Evolutionary conservation across 2,329 filamentous ascomycete species (phyloP).

Genomic region (Hypoxylon sp.): DNA sequence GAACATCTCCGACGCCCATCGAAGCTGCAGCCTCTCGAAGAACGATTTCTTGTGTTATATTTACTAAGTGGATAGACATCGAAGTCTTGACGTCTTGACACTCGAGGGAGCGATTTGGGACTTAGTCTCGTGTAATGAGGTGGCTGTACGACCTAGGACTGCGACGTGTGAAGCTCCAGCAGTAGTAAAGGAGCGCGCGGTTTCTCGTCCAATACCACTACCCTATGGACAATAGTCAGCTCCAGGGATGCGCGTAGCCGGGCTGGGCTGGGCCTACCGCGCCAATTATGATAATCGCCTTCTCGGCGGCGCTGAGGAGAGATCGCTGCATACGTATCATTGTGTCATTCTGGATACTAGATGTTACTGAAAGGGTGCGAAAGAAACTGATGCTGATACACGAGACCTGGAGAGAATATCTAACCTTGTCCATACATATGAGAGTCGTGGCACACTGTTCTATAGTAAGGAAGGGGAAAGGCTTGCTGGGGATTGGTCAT

Average conservation of each 20-base stretch:
- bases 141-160: conserved; percentile 21
- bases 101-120: conserved; percentile 3
- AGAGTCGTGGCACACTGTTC: too few relatives aligned
- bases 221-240: conserved; percentile 13
- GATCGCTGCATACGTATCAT: conserved; percentile 13
- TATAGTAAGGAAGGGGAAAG: too few relatives aligned
- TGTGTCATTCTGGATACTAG: too few relatives aligned
- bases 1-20: too few relatives aligned
- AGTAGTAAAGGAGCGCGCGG: conserved; percentile 17
- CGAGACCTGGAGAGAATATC: too few relatives aligned
- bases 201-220: conserved; percentile 25
- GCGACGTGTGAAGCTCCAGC: conserved; percentile 26
- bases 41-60: conserved; percentile 6
- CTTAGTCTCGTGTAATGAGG: conserved; percentile 8
- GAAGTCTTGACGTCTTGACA: background rate
- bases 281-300: conserved; percentile 20
- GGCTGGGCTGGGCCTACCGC: conserved; percentile 4
- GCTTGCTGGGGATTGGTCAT: too few relatives aligned
- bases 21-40: conserved; percentile 3
- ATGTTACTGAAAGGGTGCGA: too few relatives aligned
- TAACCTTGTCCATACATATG: too few relatives aligned
- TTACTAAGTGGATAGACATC: too few relatives aligned
- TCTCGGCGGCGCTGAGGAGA: conserved; percentile 11
- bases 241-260: background rate
- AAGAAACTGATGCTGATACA: too few relatives aligned